A percentile compares a stretch with the other conserved stretches of the same genome.
Evolutionary conservation across 1,284 basidiomycete genomes (phyloP).

Genomic region (Ustanciosporium gigantosporum): DNA sequence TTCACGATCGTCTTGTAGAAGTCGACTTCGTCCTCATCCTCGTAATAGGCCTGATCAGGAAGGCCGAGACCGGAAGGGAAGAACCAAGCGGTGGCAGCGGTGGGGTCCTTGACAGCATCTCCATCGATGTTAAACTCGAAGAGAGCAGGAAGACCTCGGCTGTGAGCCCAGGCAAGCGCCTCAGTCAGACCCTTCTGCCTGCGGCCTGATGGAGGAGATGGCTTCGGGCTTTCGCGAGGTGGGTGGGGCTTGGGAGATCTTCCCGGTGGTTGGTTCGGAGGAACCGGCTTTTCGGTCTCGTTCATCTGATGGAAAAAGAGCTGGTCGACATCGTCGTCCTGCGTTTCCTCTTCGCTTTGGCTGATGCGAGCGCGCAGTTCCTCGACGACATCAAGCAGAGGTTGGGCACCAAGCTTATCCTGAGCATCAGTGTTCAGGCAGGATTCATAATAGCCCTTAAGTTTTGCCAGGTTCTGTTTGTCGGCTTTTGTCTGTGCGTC

Average conservation of each 20-base stretch:
- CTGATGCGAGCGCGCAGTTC: slow-evolving; percentile 57
- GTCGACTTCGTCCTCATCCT: slow-evolving; percentile 73
- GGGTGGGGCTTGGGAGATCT: slow-evolving; percentile 44
- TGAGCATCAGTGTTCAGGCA: slow-evolving; percentile 74
- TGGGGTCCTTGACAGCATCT: slow-evolving; percentile 85
- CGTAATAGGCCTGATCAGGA: slow-evolving; percentile 92
- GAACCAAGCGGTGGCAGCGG: slow-evolving; percentile 82
- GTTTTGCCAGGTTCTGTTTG: slow-evolving; percentile 73
- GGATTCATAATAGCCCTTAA: slow-evolving; percentile 78
- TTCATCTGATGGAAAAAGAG: slow-evolving; percentile 68
- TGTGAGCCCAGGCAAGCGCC: slow-evolving; percentile 82
- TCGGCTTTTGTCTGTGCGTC: slow-evolving; percentile 64
- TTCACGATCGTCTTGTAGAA: slow-evolving; percentile 75
- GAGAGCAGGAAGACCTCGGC: slow-evolving; percentile 69
- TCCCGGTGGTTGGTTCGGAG: slow-evolving; percentile 43
- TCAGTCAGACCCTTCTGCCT: slow-evolving; percentile 70
- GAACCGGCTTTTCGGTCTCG: slow-evolving; percentile 57
- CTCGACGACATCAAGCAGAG: slow-evolving; percentile 63
- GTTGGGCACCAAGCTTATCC: slow-evolving; percentile 63
- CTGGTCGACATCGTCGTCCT: slow-evolving; percentile 68
- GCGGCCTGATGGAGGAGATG: slow-evolving; percentile 40
- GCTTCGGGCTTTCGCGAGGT: slow-evolving; percentile 30
- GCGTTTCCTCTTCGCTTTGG: slow-evolving; percentile 23
- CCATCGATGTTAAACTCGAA: slow-evolving; percentile 82
- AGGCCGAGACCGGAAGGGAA: slow-evolving; percentile 81